These are phyloP conservation scores for Suillus placidus DNA, from an alignment of 768 basidiomycete species.

Conservation along the genomic window DNA sequence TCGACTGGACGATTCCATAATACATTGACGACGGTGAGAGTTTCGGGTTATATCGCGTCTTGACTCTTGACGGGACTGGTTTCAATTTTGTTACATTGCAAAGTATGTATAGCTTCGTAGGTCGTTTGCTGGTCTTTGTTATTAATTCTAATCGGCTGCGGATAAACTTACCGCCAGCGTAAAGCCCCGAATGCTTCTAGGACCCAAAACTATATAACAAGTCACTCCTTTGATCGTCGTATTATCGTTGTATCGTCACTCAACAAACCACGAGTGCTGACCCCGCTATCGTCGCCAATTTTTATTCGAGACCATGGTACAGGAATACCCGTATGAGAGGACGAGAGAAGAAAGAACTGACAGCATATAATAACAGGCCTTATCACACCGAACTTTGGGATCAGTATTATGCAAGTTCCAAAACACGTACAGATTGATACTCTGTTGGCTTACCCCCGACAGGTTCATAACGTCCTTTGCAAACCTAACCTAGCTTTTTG, in stretches of 20 bases:
- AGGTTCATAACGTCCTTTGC: constrained; percentile 38
- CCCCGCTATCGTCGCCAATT: constrained; percentile 38
- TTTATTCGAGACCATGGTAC: constrained; percentile 67
- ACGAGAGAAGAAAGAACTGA: background rate
- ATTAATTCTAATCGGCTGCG: background rate
- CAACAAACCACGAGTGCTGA: constrained; percentile 56
- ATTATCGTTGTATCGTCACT: background rate
- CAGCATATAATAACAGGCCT: constrained; percentile 40
- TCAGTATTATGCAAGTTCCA: constrained; percentile 54
- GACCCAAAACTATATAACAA: background rate
- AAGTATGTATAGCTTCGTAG: background rate
- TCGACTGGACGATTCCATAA: background rate
- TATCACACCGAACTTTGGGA: constrained; percentile 65
- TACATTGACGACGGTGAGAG: background rate
- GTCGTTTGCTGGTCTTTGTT: constrained; percentile 3
- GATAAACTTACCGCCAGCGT: constrained; percentile 4
- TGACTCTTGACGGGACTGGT: background rate
- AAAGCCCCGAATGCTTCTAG: constrained; percentile 1
- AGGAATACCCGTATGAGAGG: constrained; percentile 57
- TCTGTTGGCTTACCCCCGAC: background rate
- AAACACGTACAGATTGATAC: background rate
- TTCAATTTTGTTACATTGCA: background rate
- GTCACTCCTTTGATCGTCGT: constrained; percentile 9
- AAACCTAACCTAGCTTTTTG: constrained; percentile 5
- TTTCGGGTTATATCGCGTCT: background rate